Evolutionary conservation across 2,329 filamentous ascomycete genomes (phyloP).

Genomic region (Ophiostoma tasmaniense): DNA sequence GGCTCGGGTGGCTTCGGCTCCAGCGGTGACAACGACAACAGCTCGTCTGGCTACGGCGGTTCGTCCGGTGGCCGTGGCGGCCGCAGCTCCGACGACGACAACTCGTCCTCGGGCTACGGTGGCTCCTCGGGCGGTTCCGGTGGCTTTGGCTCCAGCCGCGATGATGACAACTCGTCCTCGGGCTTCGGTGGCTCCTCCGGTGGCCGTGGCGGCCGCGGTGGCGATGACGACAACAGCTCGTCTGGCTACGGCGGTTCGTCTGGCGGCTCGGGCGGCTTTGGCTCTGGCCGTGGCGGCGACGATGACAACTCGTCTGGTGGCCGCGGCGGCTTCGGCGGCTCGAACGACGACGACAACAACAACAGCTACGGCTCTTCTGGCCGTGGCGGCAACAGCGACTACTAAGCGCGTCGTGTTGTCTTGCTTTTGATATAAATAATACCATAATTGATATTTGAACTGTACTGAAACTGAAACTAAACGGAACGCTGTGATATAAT

Average conservation of each 20-base stretch:
- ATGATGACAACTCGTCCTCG: not conserved
- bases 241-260: conserved; percentile 19
- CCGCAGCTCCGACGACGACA: conserved; percentile 27
- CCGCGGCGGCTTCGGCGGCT: conserved; percentile 13
- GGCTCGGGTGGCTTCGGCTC: conserved; percentile 15
- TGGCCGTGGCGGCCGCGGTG: conserved; percentile 16
- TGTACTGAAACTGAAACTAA: not conserved
- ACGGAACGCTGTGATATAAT: not conserved
- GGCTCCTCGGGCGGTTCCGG: conserved; percentile 14
- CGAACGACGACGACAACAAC: conserved; percentile 20
- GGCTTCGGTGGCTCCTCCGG: not conserved
- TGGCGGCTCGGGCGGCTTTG: conserved; percentile 19
- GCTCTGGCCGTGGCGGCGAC: conserved; percentile 13
- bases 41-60: conserved; percentile 18
- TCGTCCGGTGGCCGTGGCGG: conserved; percentile 6
- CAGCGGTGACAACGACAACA: conserved; percentile 6
- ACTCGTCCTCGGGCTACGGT: conserved; percentile 26
- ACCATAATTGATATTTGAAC: not conserved
- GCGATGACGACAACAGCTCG: conserved; percentile 10
- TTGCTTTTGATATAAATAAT: not conserved
- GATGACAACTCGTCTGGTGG: conserved; percentile 22
- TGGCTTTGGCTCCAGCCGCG: conserved; percentile 5
- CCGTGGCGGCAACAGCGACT: conserved; percentile 15
- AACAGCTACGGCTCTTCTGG: conserved; percentile 19
- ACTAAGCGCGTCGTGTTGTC: conserved; percentile 6